Conservation (phyloP, 108 stramenopile species). For the Skeletonema grethae region DNA sequence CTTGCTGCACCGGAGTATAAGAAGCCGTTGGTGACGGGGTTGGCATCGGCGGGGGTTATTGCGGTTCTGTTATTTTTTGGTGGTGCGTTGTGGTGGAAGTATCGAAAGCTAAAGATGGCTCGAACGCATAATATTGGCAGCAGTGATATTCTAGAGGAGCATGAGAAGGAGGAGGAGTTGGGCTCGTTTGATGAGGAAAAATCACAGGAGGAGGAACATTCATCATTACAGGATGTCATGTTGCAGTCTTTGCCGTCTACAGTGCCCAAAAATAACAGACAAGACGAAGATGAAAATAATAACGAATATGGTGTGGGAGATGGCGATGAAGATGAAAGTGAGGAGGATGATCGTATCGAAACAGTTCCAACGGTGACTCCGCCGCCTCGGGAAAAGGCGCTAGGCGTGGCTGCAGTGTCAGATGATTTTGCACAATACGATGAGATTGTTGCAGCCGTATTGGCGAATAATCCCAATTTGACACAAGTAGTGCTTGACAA, state of each 20-base stretch:
- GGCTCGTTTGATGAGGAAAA: neutral
- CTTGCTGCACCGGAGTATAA: constrained; percentile 24
- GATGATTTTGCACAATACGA: constrained; percentile 4
- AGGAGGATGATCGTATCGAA: neutral
- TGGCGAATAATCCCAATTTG: constrained; percentile 24
- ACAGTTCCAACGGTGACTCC: neutral
- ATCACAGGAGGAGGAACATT: neutral
- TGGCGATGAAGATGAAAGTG: neutral
- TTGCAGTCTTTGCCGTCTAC: neutral
- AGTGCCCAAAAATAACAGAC: neutral
- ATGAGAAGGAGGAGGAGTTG: neutral
- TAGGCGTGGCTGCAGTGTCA: neutral
- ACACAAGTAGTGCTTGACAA: constrained; percentile 28
- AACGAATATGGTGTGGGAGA: neutral
- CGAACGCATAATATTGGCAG: neutral
- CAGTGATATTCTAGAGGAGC: neutral
- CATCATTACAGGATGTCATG: neutral
- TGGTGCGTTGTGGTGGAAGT: neutral
- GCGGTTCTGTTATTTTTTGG: neutral
- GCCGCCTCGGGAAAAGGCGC: neutral
- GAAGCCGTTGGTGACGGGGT: constrained; percentile 4
- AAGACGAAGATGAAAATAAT: neutral
- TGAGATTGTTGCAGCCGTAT: constrained; percentile 16
- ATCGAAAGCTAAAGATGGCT: neutral
- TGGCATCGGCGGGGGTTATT: constrained; percentile 18